Conservation (phyloP, 345 rosid genomes). For the Rhodamnia argentea region DNA sequence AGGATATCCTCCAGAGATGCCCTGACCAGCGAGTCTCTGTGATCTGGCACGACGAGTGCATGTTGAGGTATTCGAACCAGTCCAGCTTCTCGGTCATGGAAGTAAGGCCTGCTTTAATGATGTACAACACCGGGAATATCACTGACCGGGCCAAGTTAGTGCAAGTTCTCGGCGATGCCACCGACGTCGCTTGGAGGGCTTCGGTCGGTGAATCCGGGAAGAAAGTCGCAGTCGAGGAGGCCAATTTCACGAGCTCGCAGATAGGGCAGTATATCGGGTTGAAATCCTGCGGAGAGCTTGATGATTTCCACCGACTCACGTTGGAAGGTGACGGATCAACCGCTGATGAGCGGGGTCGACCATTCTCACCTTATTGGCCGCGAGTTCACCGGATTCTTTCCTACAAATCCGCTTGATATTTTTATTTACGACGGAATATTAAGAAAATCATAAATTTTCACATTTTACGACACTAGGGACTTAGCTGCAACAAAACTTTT, state of each 20-base stretch:
- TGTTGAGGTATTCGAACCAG: slow-evolving; percentile 9
- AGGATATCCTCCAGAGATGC: not conserved
- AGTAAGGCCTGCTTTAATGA: fast-evolving
- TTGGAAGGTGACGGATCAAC: not conserved
- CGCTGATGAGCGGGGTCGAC: not conserved
- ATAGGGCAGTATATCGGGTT: no score
- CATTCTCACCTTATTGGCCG: no score
- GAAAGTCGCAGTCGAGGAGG: slow-evolving; percentile 3
- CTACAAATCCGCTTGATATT: not conserved
- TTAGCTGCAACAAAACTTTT: no score
- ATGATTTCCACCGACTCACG: not conserved
- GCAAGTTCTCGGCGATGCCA: not conserved
- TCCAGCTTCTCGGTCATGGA: not conserved
- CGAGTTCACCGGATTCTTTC: not conserved
- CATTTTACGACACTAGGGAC: not conserved
- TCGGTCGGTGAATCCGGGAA: not conserved
- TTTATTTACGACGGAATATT: not conserved
- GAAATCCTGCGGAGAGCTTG: not conserved
- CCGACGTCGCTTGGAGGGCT: not conserved
- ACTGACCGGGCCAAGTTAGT: not conserved
- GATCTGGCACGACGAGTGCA: slow-evolving; percentile 21
- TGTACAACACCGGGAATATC: not conserved
- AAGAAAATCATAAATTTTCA: not conserved
- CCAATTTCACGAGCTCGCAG: no score
- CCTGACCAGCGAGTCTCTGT: not conserved